Conservation (phyloP, 176 grass and related monocot species). For the Microstegium vimineum region DNA sequence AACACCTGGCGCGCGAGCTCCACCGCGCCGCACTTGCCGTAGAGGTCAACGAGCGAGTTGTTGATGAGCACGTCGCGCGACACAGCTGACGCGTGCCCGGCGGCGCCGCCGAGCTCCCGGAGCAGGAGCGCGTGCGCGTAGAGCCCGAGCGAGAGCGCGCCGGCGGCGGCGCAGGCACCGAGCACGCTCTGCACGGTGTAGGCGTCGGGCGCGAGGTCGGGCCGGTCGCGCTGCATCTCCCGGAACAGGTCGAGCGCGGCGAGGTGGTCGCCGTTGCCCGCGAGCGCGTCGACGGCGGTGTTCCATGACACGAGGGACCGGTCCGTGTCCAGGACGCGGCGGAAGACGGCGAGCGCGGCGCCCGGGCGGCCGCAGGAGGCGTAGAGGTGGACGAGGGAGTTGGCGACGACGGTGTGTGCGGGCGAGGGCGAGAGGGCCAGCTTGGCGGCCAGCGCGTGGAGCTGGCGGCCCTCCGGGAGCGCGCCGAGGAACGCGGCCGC, state of each 20-base stretch:
- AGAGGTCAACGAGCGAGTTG: conserved; percentile 77
- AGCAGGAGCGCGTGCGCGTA: conserved; percentile 74
- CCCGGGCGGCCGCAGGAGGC: no score
- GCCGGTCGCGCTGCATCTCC: no score
- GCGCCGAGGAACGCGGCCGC: conserved; percentile 64
- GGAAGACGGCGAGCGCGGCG: no score
- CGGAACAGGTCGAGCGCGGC: no score
- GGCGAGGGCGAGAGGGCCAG: conserved; percentile 41
- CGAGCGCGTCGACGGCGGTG: no score
- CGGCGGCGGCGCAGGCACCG: conserved; percentile 47
- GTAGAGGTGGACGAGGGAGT: conserved; percentile 72
- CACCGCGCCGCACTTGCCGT: conserved; percentile 65
- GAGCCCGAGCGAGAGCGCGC: conserved; percentile 61
- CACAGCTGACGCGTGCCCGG: neutral
- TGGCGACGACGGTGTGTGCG: conserved; percentile 49
- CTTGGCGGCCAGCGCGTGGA: conserved; percentile 76
- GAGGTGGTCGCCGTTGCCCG: no score
- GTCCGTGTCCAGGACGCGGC: no score
- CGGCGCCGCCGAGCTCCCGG: conserved; percentile 37
- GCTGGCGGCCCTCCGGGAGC: conserved; percentile 59
- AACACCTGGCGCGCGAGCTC: conserved; percentile 58
- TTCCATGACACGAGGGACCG: no score
- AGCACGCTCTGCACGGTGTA: conserved; percentile 87
- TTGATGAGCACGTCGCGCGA: conserved; percentile 66
- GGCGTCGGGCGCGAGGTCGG: conserved; percentile 41